These are phyloP conservation scores for Sextonia rubra DNA, from an alignment of 164 flowering plant genomes.

Conservation along the genomic window DNA sequence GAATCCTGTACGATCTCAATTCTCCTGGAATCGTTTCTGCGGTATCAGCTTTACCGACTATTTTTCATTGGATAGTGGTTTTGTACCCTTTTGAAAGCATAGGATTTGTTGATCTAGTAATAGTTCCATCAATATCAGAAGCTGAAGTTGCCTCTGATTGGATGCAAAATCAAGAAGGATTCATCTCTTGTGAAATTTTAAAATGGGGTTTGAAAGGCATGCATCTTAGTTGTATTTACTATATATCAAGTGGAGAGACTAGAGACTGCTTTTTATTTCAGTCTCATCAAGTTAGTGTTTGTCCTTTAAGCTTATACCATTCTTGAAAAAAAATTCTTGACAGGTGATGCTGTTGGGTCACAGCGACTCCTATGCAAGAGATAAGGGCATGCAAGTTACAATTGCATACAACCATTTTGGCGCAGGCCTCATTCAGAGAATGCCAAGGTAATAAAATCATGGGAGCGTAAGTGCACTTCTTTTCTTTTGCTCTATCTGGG, in stretches of 20 bases:
- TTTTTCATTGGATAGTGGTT: not conserved
- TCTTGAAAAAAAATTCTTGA: not conserved
- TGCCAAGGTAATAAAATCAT: constrained; percentile 71
- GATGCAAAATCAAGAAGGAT: not conserved
- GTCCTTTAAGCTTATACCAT: too few relatives aligned
- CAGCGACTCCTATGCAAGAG: constrained; percentile 72
- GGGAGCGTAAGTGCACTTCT: not conserved
- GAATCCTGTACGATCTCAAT: not conserved
- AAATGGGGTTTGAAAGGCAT: too few relatives aligned
- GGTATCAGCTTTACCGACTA: not conserved
- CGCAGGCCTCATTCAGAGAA: constrained; percentile 91
- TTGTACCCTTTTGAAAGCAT: not conserved
- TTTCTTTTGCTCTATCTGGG: not conserved
- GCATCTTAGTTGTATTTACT: too few relatives aligned
- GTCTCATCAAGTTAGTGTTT: too few relatives aligned
- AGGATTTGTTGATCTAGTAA: not conserved
- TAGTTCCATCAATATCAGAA: not conserved
- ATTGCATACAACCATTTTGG: constrained; percentile 97
- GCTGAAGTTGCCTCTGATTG: not conserved
- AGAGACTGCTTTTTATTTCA: too few relatives aligned
- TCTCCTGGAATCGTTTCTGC: not conserved
- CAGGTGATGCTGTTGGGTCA: constrained; percentile 96
- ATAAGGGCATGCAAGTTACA: constrained; percentile 95
- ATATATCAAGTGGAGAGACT: too few relatives aligned
- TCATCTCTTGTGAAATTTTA: too few relatives aligned